A percentile compares a stretch with the other conserved stretches of the same genome.
These are phyloP conservation scores for Rosa lucieae DNA, from an alignment of 306 rosid genomes.

Conservation along the genomic window DNA sequence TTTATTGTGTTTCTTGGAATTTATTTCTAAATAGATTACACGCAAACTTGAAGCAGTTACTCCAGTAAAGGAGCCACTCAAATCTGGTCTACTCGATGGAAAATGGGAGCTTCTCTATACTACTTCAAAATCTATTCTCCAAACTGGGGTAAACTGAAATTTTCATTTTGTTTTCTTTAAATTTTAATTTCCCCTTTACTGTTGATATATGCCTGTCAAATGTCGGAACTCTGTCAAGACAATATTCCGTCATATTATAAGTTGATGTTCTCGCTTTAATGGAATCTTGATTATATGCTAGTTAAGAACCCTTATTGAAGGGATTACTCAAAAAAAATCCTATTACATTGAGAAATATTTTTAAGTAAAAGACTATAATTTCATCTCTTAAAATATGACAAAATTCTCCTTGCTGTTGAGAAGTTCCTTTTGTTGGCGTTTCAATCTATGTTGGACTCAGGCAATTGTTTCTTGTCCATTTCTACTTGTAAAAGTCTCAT, in stretches of 20 bases:
- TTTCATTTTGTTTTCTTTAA: not conserved
- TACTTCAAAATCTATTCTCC: slow-evolving; percentile 76
- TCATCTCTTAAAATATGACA: not conserved
- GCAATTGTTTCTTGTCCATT: not conserved
- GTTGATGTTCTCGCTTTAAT: not conserved
- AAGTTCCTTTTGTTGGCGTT: not conserved
- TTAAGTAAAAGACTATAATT: not conserved
- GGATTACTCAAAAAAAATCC: not conserved
- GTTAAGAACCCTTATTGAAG: not conserved
- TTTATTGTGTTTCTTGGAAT: slow-evolving; percentile 34
- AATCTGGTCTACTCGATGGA: slow-evolving; percentile 70
- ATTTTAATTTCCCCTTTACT: not conserved
- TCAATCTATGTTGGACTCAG: not conserved
- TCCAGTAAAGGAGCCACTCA: slow-evolving; percentile 72
- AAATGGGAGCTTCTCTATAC: slow-evolving; percentile 99
- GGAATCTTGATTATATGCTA: not conserved
- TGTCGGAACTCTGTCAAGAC: not conserved
- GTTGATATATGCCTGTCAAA: not conserved
- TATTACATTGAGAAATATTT: not conserved
- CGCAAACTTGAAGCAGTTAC: slow-evolving; percentile 86
- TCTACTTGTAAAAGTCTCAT: too few relatives aligned
- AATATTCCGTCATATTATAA: not conserved
- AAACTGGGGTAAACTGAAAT: slow-evolving; percentile 45
- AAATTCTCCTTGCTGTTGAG: not conserved
- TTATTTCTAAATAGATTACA: slow-evolving; percentile 69